Evolutionary conservation across 1,284 basidiomycete species (phyloP).

Genomic region (Cystobasidium pallidum): DNA sequence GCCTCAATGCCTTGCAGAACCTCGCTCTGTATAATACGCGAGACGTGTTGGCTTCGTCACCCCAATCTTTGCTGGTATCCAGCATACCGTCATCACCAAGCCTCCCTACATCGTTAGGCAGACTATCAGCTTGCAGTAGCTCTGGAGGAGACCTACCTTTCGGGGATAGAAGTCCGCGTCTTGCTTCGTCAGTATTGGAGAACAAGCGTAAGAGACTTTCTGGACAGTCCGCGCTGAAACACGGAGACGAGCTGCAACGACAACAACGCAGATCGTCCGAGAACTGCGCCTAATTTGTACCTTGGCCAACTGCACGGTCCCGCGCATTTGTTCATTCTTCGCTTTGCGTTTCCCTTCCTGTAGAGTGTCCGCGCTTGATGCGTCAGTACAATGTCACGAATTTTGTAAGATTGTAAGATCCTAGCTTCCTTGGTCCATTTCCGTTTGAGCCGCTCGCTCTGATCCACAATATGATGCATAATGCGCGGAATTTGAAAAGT

Average conservation of each 20-base stretch:
- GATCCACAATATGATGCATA: too few relatives aligned
- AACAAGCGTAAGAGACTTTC: slow-evolving; percentile 26
- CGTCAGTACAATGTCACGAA: too few relatives aligned
- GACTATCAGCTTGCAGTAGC: slow-evolving; percentile 24
- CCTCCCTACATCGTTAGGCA: slow-evolving; percentile 31
- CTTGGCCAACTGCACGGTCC: background rate
- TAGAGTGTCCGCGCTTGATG: too few relatives aligned
- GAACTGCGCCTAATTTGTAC: slow-evolving; percentile 10
- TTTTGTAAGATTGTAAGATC: too few relatives aligned
- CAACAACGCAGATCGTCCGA: slow-evolving; percentile 19
- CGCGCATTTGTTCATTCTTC: too few relatives aligned
- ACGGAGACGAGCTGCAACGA: slow-evolving; percentile 36
- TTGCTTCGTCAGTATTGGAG: background rate
- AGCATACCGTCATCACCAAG: slow-evolving; percentile 37
- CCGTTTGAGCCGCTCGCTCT: too few relatives aligned
- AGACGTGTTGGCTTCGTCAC: background rate
- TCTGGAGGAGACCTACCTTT: background rate
- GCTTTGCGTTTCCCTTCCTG: too few relatives aligned
- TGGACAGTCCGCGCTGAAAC: slow-evolving; percentile 20
- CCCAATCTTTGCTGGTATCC: slow-evolving; percentile 22
- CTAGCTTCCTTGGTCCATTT: too few relatives aligned
- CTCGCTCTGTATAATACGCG: background rate
- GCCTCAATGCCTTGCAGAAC: slow-evolving; percentile 15
- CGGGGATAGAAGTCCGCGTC: slow-evolving; percentile 20
- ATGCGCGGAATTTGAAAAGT: too few relatives aligned